phyloP scores from a whole-genome alignment of 2,329 filamentous ascomycete genomes.

The Fusarium guadeloupense region DNA sequence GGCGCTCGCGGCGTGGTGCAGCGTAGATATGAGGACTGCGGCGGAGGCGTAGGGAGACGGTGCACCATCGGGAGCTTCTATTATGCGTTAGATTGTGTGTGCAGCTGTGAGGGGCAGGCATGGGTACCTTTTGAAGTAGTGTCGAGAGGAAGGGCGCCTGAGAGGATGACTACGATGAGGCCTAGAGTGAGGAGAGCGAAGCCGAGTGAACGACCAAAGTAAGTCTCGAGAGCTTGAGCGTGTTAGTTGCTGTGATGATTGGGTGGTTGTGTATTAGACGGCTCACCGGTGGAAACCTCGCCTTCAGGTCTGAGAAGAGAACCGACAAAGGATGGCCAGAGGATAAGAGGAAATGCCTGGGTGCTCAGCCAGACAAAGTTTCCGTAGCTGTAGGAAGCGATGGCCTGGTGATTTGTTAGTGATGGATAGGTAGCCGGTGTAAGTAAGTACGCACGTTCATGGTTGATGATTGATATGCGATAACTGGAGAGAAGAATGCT shows the following conservation, averaged over 20 bases:
- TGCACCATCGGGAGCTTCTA: slow-evolving; percentile 47
- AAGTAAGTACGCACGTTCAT: slow-evolving; percentile 32
- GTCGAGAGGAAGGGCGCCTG: slow-evolving; percentile 73
- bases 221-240: slow-evolving; percentile 68
- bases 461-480: not conserved
- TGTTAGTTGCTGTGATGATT: not conserved
- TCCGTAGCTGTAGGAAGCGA: slow-evolving; percentile 61
- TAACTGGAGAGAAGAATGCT: not conserved
- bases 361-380: slow-evolving; percentile 61
- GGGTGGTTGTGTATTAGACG: no score
- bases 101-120: no score
- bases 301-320: slow-evolving; percentile 53
- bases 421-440: not conserved
- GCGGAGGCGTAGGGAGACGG: slow-evolving; percentile 72
- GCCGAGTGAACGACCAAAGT: slow-evolving; percentile 77
- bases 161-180: slow-evolving; percentile 71
- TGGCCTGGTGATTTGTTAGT: slow-evolving; percentile 49
- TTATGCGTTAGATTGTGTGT: not conserved
- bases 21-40: slow-evolving; percentile 70
- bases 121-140: slow-evolving; percentile 55
- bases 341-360: slow-evolving; percentile 58
- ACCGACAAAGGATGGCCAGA: slow-evolving; percentile 59
- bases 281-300: slow-evolving; percentile 46
- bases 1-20: slow-evolving; percentile 70
- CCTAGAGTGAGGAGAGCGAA: slow-evolving; percentile 73